phyloP scores from a whole-genome alignment of 345 rosid genomes.

The Euphorbia pulcherrima region DNA sequence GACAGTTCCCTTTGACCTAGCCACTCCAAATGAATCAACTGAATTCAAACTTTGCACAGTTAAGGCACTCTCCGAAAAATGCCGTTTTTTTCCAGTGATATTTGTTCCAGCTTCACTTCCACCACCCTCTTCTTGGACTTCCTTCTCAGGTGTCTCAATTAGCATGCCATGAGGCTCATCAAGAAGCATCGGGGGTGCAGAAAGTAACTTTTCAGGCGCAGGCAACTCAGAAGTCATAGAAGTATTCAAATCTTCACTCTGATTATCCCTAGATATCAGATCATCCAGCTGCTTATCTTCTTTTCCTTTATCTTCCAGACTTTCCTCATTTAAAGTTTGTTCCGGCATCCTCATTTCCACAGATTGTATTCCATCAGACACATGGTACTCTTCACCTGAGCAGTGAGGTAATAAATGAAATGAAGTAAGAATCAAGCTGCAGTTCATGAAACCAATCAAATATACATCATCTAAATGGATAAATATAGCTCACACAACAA shows the following conservation, averaged over 20 bases:
- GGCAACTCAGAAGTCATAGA: conserved; percentile 44
- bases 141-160: conserved; percentile 61
- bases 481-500: conserved; percentile 24
- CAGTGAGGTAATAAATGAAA: conserved; percentile 6
- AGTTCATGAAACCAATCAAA: conserved; percentile 1
- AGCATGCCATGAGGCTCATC: conserved; percentile 46
- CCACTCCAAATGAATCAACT: conserved; percentile 60
- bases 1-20: conserved; percentile 49
- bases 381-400: conserved; percentile 36
- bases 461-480: conserved; percentile 12
- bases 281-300: conserved; percentile 35
- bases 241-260: conserved; percentile 33
- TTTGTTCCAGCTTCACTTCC: conserved; percentile 38
- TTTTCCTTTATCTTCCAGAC: conserved; percentile 26
- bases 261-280: conserved; percentile 34
- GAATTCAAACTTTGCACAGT: conserved; percentile 64
- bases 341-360: conserved; percentile 41
- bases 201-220: conserved; percentile 75
- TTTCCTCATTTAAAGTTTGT: conserved; percentile 39
- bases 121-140: conserved; percentile 34
- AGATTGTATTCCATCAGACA: conserved; percentile 20
- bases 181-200: conserved; percentile 42
- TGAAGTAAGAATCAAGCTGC: neutral
- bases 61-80: conserved; percentile 64
- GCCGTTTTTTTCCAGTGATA: conserved; percentile 69